Percentiles rank a stretch among this genome's conserved stretches.
Evolutionary conservation across 495 filamentous ascomycete species (phyloP).

Genomic region (Penicillium subrubescens): DNA sequence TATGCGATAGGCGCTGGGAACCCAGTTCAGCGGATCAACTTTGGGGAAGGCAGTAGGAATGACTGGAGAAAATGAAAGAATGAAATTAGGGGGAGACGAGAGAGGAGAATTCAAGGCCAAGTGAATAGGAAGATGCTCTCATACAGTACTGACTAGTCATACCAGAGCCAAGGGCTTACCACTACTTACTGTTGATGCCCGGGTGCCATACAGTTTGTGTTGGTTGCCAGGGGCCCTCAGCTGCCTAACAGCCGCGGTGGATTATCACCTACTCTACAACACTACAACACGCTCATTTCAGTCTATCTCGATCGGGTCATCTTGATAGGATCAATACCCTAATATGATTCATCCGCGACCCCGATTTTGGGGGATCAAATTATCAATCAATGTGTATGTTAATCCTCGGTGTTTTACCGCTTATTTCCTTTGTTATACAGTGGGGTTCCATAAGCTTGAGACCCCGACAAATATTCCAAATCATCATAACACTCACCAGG

Average conservation of each 20-base stretch:
- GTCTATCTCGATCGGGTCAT: not conserved
- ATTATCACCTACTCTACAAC: not conserved
- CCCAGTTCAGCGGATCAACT: not conserved
- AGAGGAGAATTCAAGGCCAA: not conserved
- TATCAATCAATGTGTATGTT: not conserved
- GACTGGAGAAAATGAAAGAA: not conserved
- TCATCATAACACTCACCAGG: too few relatives aligned
- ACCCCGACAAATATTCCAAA: too few relatives aligned
- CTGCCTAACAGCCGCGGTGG: not conserved
- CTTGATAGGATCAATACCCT: not conserved
- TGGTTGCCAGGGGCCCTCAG: not conserved
- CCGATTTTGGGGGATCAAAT: not conserved
- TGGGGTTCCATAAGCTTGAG: too few relatives aligned
- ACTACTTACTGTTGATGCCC: not conserved
- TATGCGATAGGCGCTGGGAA: conserved; percentile 20
- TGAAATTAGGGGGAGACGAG: not conserved
- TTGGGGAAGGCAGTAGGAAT: not conserved
- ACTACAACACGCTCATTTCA: not conserved
- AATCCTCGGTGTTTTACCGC: not conserved
- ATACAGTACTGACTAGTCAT: not conserved
- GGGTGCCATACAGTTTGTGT: not conserved
- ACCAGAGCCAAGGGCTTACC: not conserved
- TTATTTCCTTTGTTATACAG: not conserved
- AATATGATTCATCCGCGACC: not conserved
- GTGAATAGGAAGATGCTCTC: not conserved